Evolutionary conservation across 129 eudicot species (phyloP), one percentile per base, ranked within the genome.

Genomic region (Daucus carota): DNA sequence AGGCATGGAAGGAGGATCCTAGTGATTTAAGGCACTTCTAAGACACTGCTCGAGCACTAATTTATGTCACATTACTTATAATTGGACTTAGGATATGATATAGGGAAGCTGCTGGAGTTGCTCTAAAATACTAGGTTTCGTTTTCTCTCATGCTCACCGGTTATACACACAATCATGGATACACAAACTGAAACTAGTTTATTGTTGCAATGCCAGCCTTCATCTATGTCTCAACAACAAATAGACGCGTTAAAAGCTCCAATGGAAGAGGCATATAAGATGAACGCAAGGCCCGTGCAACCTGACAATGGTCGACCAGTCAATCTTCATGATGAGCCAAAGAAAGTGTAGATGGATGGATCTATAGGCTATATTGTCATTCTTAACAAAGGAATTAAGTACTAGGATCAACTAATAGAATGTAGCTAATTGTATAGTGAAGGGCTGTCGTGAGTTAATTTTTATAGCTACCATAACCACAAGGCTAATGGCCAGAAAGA

Each of bases 281-380:
- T 75, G 74, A 92, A 92, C 63, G 72, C 90, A 17, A 87, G 96
- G 73, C 97, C 97, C 0, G 80, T 79, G 48, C 97, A 92, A 40
- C 83, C 92, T 28, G 43, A 87, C 38, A 77, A 92, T 34, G 96
- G 92, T 73, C 85, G 97, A 70, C 50, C 22, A 16, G 78, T 92
- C 72, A 88, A 89, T 79, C 69, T 85, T 75, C 89, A 77, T 80
- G 92, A 88, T 78, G 86, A 81, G 26, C 29, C 31, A n/a, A 40
- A 75, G 29, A 59, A 40, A 20, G 2, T 1, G 28, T 54, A 22
- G 62, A 54, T 75, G 65, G 50, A 75, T 36, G 34, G 16, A 44
- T 52, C 16, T 2, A 34, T 4, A 32, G 15, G 12, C 7, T 73
- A 2, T 73, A 1, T 3, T 47, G 26, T 18, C 41, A 13, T 70